Conservation (phyloP, 768 basidiomycete genomes). For the Coprinellus aureogranulatus region DNA sequence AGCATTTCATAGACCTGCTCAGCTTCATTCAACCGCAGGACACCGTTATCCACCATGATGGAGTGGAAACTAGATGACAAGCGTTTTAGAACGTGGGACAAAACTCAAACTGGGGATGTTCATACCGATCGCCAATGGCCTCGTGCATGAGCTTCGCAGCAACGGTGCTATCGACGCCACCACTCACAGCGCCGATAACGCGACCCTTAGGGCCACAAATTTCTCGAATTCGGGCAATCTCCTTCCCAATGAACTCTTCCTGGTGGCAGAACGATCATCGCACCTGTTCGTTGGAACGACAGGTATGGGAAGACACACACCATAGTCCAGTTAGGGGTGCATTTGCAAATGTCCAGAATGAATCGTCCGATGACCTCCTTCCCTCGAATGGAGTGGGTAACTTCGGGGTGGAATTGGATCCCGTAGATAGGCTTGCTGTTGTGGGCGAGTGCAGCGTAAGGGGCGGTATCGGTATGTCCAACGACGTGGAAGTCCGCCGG, state of each 20-base stretch:
- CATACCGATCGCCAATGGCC: conserved; percentile 93
- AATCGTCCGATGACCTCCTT: conserved; percentile 88
- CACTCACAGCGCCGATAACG: conserved; percentile 96
- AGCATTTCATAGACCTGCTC: conserved; percentile 91
- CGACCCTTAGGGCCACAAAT: conserved; percentile 93
- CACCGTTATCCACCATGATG: conserved; percentile 99
- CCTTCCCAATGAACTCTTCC: conserved; percentile 98
- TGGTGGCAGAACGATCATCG: conserved; percentile 26
- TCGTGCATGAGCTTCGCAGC: conserved; percentile 99
- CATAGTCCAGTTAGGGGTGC: conserved; percentile 90
- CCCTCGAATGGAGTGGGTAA: conserved; percentile 89
- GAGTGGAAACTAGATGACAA: conserved; percentile 79
- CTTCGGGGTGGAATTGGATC: conserved; percentile 98
- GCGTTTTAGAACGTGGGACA: not conserved
- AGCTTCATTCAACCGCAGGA: conserved; percentile 88
- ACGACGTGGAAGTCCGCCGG: conserved; percentile 86
- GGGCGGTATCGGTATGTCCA: conserved; percentile 82
- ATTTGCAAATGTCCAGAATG: conserved; percentile 80
- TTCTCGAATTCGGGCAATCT: conserved; percentile 88
- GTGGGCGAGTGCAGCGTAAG: conserved; percentile 92
- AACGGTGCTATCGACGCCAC: conserved; percentile 97
- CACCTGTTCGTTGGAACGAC: conserved; percentile 2
- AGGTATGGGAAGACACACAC: conserved; percentile 34
- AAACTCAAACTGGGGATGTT: conserved; percentile 7
- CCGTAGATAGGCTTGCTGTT: conserved; percentile 86